Evolutionary conservation across 2,329 filamentous ascomycete genomes (phyloP), one percentile per base, ranked within the genome.

Genomic region (Elsinoe ampelina): DNA sequence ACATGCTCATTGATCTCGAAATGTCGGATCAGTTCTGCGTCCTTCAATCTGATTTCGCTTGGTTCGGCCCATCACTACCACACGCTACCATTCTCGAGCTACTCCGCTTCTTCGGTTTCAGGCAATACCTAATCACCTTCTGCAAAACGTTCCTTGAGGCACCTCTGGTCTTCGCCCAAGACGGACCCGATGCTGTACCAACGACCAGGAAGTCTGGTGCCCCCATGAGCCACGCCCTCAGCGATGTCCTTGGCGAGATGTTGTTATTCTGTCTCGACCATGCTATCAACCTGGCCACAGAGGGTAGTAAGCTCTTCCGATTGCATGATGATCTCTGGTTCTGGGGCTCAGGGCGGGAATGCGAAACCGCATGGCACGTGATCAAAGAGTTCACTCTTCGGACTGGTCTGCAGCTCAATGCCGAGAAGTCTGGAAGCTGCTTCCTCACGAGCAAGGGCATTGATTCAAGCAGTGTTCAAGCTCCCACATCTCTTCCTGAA

Each of bases 291-390:
- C 76, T 80, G 58, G 68, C 71, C 1, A 81, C 82, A 0, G 60
- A 71, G 5, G 81, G 81, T 0, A 70, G 71, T 1, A 71, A 75
- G n/a, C 67, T 86, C 10, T 83, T 83, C 65, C 79, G 84, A 11
- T 72, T 85, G 36, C 77, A 84, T 54, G 83, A 85, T 60, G 82
- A 86, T 61, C 73, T 85, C 54, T 86, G 82, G 83, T 82, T 85
- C 64, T 86, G 82, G 82, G 76, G 78, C 7, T 73, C 80, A 5
- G 77, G 82, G 48, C 60, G 70, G 2, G 72, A 70, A 2, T 79
- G 78, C n/a, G 72, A 76, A 19, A 73, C 75, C 42, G 83, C 80
- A 0, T 88, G 84, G 84, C 64, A 75, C 15, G 73, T 79, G 0
- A 75, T 87, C 60, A 71, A 74, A 1, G 68, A 73, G 1, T 87